These are phyloP conservation scores for Panaeolus cyanescens DNA, from an alignment of 768 basidiomycete genomes.

Conservation along the genomic window DNA sequence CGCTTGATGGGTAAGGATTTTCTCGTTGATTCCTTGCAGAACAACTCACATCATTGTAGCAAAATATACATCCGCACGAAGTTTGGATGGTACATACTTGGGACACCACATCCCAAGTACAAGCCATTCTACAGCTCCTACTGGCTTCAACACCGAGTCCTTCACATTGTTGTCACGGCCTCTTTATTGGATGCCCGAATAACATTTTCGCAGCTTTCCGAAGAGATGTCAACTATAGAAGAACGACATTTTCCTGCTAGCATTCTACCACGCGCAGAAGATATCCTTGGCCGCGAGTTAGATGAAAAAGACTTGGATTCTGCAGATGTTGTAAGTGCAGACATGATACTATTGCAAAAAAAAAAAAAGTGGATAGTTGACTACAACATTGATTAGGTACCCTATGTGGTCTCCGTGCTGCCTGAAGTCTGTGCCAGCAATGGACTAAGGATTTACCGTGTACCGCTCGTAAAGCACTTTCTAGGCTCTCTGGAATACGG, in stretches of 20 bases:
- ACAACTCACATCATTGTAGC: slow-evolving; percentile 34
- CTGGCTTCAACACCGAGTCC: slow-evolving; percentile 50
- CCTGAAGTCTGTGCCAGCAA: slow-evolving; percentile 32
- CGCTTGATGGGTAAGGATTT: slow-evolving; percentile 51
- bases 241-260: background rate
- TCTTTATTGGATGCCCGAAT: slow-evolving; percentile 35
- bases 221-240: slow-evolving; percentile 29
- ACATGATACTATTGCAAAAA: background rate
- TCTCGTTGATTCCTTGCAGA: too few species aligned
- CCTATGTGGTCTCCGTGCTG: slow-evolving; percentile 42
- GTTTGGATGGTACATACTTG: slow-evolving; percentile 72
- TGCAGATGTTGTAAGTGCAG: slow-evolving; percentile 46
- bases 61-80: slow-evolving; percentile 65
- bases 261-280: slow-evolving; percentile 12
- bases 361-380: too few species aligned
- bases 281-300: slow-evolving; percentile 46
- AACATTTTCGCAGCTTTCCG: slow-evolving; percentile 40
- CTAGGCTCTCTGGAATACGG: slow-evolving; percentile 8
- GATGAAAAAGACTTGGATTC: slow-evolving; percentile 42
- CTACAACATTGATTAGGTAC: slow-evolving; percentile 37
- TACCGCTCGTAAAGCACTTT: slow-evolving; percentile 40
- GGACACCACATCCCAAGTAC: slow-evolving; percentile 48
- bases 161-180: slow-evolving; percentile 46
- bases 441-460: slow-evolving; percentile 33
- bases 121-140: slow-evolving; percentile 44